phyloP scores from a whole-genome alignment of 2,329 filamentous ascomycete species.

The Fusarium nanum region DNA sequence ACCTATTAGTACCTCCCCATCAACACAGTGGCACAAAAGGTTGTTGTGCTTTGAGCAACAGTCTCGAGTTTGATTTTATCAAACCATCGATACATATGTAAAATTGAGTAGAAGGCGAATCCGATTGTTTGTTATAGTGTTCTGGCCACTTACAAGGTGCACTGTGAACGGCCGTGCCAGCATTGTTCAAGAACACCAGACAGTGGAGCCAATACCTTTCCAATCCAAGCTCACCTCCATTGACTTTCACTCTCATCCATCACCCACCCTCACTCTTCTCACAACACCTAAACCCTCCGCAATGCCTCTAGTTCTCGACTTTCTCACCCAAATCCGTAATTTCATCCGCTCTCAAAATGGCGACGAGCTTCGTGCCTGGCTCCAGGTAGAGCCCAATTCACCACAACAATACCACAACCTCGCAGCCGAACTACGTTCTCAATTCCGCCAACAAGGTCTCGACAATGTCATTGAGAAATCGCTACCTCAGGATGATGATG shows the following conservation, averaged over 20 bases:
- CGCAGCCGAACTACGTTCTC: conserved; percentile 71
- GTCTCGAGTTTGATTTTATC: no score
- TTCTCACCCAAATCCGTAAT: conserved; percentile 71
- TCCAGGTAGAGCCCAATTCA: conserved; percentile 79
- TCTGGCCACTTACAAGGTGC: neutral
- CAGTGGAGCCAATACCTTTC: conserved; percentile 40
- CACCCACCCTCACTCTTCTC: neutral
- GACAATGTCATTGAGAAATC: conserved; percentile 72
- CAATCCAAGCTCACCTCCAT: conserved; percentile 15
- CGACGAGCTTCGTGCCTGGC: conserved; percentile 72
- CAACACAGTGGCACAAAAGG: no score
- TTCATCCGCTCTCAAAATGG: conserved; percentile 72
- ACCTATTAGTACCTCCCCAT: no score
- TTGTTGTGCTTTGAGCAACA: no score
- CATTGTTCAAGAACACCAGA: neutral
- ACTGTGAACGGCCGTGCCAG: neutral
- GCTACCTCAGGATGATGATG: conserved; percentile 73
- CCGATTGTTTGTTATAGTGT: neutral
- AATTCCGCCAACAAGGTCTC: conserved; percentile 65
- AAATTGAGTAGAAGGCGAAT: neutral
- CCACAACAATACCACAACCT: conserved; percentile 75
- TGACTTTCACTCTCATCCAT: conserved; percentile 1
- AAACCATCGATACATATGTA: accelerated
- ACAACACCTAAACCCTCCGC: conserved; percentile 8
- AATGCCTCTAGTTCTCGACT: conserved; percentile 75